phyloP scores from a whole-genome alignment of 2,329 filamentous ascomycete species.

The Elsinoe arachidis region DNA sequence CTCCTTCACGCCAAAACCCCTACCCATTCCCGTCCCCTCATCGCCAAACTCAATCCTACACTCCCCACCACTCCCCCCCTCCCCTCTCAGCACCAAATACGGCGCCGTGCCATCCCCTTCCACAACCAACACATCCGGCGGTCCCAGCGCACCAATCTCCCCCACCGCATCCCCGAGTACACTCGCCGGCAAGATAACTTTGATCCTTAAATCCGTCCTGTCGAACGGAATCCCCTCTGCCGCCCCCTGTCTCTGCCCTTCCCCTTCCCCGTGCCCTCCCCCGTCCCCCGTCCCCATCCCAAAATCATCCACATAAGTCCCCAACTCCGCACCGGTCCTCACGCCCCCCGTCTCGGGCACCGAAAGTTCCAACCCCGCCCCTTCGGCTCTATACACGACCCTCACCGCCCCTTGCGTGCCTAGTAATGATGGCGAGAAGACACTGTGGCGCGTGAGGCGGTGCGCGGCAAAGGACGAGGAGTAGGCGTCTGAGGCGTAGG shows the following conservation, averaged over 20 bases:
- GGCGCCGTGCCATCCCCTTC: background rate
- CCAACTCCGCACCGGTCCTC: constrained; percentile 80
- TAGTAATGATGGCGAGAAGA: constrained; percentile 74
- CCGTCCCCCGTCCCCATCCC: background rate
- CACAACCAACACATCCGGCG: constrained; percentile 11
- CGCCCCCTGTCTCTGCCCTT: constrained; percentile 21
- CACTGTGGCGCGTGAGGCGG: constrained; percentile 38
- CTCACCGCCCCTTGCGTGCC: constrained; percentile 81
- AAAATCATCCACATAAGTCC: constrained; percentile 55
- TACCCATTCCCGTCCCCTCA: background rate
- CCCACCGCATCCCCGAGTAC: constrained; percentile 57
- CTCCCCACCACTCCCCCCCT: constrained; percentile 10
- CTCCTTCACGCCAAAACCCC: background rate
- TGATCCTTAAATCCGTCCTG: constrained; percentile 69
- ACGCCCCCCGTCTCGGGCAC: constrained; percentile 81
- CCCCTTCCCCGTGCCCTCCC: background rate
- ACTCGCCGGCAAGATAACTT: constrained; percentile 83
- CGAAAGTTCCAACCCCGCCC: constrained; percentile 87
- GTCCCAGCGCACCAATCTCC: constrained; percentile 12
- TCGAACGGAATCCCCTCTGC: constrained; percentile 82
- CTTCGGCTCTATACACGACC: constrained; percentile 65
- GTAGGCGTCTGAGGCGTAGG: constrained; percentile 18
- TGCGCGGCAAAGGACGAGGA: constrained; percentile 30
- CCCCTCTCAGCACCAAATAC: constrained; percentile 7
- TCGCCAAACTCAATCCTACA: constrained; percentile 47